These are phyloP conservation scores for Hymenoscyphus fructigenus DNA, from an alignment of 2,329 filamentous ascomycete species.

Conservation along the genomic window DNA sequence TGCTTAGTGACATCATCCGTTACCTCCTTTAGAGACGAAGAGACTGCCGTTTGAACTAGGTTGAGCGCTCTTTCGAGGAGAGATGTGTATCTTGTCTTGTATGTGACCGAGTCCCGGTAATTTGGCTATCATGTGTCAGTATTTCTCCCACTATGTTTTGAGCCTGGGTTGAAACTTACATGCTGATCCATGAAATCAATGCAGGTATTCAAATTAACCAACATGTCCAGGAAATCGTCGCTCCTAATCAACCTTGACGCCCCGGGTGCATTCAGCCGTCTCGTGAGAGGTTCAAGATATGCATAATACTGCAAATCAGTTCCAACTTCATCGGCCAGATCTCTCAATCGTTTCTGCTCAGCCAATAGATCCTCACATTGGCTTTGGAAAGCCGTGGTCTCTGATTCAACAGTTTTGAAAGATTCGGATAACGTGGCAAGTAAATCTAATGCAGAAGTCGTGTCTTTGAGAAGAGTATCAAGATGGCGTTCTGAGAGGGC, in stretches of 20 bases:
- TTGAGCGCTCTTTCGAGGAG: slow-evolving; percentile 69
- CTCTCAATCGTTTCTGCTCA: slow-evolving; percentile 77
- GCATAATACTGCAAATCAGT: slow-evolving; percentile 93
- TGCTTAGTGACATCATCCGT: slow-evolving; percentile 61
- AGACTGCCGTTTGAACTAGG: slow-evolving; percentile 45
- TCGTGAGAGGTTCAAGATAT: slow-evolving; percentile 87
- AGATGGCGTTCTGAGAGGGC: slow-evolving; percentile 79
- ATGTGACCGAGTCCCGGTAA: slow-evolving; percentile 85
- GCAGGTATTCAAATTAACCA: slow-evolving; percentile 84
- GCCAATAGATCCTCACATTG: slow-evolving; percentile 86
- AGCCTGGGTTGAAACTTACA: slow-evolving; percentile 48
- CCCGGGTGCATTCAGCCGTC: slow-evolving; percentile 87
- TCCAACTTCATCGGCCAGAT: slow-evolving; percentile 79
- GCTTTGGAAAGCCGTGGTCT: slow-evolving; percentile 89
- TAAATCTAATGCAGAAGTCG: slow-evolving; percentile 71
- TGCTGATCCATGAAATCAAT: slow-evolving; percentile 89
- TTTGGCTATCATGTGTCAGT: slow-evolving; percentile 52
- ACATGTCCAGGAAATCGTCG: slow-evolving; percentile 82
- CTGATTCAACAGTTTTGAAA: slow-evolving; percentile 82
- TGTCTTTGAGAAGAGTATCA: slow-evolving; percentile 73
- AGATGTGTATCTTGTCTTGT: slow-evolving; percentile 82
- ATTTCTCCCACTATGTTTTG: background rate
- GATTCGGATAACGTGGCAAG: slow-evolving; percentile 79
- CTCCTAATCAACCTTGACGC: slow-evolving; percentile 82
- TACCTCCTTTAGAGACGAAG: slow-evolving; percentile 46